A percentile compares a stretch with the other conserved stretches of the same genome.
phyloP scores from a whole-genome alignment of 192 early-diverging fungal species.

The Podila minutissima region DNA sequence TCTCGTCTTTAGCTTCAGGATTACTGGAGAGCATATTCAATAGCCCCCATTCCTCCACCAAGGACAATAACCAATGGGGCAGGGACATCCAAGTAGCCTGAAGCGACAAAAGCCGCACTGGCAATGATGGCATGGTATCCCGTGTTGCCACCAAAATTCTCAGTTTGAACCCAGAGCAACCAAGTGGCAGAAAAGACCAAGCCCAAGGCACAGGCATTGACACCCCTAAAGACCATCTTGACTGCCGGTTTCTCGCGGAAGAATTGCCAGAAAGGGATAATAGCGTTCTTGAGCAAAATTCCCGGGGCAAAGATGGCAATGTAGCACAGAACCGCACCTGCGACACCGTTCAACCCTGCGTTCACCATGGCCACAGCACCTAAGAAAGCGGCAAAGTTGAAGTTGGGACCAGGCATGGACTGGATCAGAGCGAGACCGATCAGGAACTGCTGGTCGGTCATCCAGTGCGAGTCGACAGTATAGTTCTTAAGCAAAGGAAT shows the following conservation, averaged over 20 bases:
- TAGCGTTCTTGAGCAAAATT: constrained; percentile 62
- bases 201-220: constrained; percentile 72
- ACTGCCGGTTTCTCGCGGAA: constrained; percentile 52
- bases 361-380: constrained; percentile 65
- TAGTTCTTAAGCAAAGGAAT: constrained; percentile 65
- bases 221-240: constrained; percentile 63
- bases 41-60: constrained; percentile 51
- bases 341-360: constrained; percentile 35
- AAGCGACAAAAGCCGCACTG: constrained; percentile 42
- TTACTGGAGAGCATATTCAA: constrained; percentile 35
- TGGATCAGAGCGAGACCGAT: constrained; percentile 73
- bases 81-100: constrained; percentile 38
- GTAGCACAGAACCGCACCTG: constrained; percentile 62
- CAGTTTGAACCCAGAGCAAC: constrained; percentile 57
- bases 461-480: constrained; percentile 66
- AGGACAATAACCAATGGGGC: constrained; percentile 43
- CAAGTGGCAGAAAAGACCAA: constrained; percentile 70
- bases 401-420: constrained; percentile 66
- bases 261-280: constrained; percentile 71
- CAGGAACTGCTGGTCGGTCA: constrained; percentile 65
- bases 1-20: too few species aligned
- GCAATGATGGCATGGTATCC: constrained; percentile 52
- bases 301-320: constrained; percentile 73
- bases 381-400: constrained; percentile 73
- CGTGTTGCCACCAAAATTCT: constrained; percentile 24